Evolutionary conservation across 1,139 yeast genomes (phyloP).

Genomic region (Scheffersomyces segobiensis): DNA sequence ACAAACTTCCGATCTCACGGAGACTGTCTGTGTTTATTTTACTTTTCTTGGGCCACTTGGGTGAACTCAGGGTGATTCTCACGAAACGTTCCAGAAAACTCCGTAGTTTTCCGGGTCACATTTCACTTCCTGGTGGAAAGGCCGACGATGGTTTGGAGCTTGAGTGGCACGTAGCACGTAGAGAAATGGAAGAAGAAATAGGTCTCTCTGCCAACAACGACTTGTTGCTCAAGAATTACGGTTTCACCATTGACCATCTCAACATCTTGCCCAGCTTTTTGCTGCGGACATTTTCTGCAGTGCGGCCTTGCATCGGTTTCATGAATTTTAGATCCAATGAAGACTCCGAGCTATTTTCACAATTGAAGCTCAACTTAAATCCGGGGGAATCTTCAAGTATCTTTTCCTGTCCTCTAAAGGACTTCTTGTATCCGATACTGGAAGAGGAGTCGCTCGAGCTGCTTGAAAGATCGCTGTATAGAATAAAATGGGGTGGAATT

Average conservation of each 20-base stretch:
- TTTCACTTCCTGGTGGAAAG: conserved; percentile 87
- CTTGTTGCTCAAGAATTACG: conserved; percentile 42
- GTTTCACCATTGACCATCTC: conserved; percentile 57
- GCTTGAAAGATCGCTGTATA: conserved; percentile 40
- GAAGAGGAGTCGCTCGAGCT: conserved; percentile 41
- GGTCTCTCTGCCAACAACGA: conserved; percentile 62
- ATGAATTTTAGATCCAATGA: conserved; percentile 31
- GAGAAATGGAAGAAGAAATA: conserved; percentile 87
- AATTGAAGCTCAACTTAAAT: conserved; percentile 47
- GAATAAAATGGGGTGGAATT: conserved; percentile 67
- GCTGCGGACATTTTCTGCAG: conserved; percentile 78
- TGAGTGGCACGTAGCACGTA: conserved; percentile 70
- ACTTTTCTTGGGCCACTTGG: conserved; percentile 66
- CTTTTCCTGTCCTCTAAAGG: conserved; percentile 67
- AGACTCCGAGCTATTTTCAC: conserved; percentile 24
- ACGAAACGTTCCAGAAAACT: conserved; percentile 74
- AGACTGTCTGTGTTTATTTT: conserved; percentile 77
- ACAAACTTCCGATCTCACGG: conserved; percentile 55
- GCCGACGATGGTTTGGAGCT: conserved; percentile 67
- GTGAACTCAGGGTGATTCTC: conserved; percentile 73
- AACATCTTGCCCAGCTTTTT: conserved; percentile 71
- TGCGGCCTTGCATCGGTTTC: conserved; percentile 78
- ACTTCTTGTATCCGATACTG: conserved; percentile 50
- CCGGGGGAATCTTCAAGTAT: conserved; percentile 74
- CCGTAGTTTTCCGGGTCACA: conserved; percentile 80